phyloP scores from a whole-genome alignment of 179 eudicot genomes.

The Spergularia azorica region DNA sequence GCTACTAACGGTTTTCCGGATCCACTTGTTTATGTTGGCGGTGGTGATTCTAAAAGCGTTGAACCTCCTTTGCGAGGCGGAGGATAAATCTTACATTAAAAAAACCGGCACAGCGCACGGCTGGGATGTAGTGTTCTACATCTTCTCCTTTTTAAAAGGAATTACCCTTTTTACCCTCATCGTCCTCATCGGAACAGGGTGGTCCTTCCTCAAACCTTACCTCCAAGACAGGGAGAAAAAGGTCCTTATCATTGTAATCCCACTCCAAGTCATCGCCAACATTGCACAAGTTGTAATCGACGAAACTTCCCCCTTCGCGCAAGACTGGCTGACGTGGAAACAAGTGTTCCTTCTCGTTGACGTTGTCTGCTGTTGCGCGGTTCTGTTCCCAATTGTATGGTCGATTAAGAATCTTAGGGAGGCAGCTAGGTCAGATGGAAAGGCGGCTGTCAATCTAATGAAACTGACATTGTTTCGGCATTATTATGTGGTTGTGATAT shows the following conservation, averaged over 20 bases:
- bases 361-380: conserved; percentile 72
- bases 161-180: conserved; percentile 65
- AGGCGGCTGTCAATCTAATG: conserved; percentile 74
- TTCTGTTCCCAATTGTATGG: conserved; percentile 80
- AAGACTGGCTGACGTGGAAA: conserved; percentile 71
- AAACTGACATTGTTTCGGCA: conserved; percentile 71
- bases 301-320: conserved; percentile 61
- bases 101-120: conserved; percentile 61
- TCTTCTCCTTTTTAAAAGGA: conserved; percentile 61
- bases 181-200: conserved; percentile 78
- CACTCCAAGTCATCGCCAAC: conserved; percentile 70
- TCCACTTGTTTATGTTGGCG: conserved; percentile 62
- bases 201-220: conserved; percentile 81
- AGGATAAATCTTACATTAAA: conserved; percentile 59
- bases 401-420: conserved; percentile 71
- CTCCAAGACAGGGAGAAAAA: conserved; percentile 74
- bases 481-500: conserved; percentile 69
- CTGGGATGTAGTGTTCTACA: conserved; percentile 75
- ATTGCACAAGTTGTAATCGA: conserved; percentile 71
- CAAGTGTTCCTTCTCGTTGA: conserved; percentile 69
- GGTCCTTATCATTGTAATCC: conserved; percentile 72
- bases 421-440: conserved; percentile 71
- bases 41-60: conserved; percentile 54
- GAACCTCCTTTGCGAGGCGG: conserved; percentile 66
- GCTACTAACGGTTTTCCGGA: conserved; percentile 37